Percentiles rank a stretch among this genome's conserved stretches.
phyloP scores from a whole-genome alignment of 805 yeast genomes.

The Pichia heedii region DNA sequence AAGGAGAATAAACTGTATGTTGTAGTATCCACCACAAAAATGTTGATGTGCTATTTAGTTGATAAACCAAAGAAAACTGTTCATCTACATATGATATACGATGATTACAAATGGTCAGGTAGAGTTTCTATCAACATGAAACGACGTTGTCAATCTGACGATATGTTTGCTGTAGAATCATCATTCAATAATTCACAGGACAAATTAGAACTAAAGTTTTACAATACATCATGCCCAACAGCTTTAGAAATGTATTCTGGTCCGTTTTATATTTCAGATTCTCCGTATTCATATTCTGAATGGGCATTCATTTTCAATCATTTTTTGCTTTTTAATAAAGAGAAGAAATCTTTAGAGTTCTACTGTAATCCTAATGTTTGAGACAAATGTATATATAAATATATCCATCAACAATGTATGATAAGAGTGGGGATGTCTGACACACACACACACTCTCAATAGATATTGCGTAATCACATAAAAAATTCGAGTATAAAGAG shows the following conservation, averaged over 20 bases:
- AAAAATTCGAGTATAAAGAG: no score
- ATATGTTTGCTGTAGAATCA: conserved; percentile 10
- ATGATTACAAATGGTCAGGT: conserved; percentile 3
- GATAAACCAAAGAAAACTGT: background rate
- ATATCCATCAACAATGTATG: no score
- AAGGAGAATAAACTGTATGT: background rate
- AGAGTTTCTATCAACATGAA: conserved; percentile 6
- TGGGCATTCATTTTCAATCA: background rate
- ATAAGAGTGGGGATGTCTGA: no score
- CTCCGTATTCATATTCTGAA: background rate
- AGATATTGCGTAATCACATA: no score
- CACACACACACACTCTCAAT: no score
- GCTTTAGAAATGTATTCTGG: conserved; percentile 1
- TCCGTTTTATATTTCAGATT: conserved; percentile 1
- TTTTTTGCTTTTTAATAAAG: background rate
- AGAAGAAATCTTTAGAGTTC: background rate
- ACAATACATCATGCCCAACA: background rate
- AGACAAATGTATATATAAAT: no score
- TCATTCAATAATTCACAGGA: background rate
- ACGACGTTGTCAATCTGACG: background rate
- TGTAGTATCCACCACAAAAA: background rate
- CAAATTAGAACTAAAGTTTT: conserved; percentile 1
- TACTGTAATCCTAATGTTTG: background rate
- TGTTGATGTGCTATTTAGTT: background rate
- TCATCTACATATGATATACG: conserved; percentile 2